Evolutionary conservation across 805 yeast genomes (phyloP), one percentile per base, ranked within the genome.

Genomic region (Pichia heedii): DNA sequence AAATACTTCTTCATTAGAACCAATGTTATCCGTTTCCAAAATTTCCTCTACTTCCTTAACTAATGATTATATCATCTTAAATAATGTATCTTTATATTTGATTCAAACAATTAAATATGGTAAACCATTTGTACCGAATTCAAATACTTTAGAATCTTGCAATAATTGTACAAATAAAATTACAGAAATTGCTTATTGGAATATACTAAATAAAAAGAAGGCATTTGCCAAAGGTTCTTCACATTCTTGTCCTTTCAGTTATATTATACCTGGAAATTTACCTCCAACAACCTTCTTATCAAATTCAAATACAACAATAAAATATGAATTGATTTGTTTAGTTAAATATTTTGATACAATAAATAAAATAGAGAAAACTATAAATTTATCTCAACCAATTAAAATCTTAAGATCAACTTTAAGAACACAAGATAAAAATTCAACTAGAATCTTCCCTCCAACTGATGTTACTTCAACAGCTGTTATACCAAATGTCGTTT

Each of bases 381-480:
- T 74, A 21, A 64, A 65, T 40, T 54, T 78, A 33, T 63, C 66
- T 3, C 65, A 84, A 46, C 94, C 96, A 0, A 60, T 93, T 9
- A 73, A 81, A 51, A 70, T 93, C 2, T 71, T 83, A 37, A 73
- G 98, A 54, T 82, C 94, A 45, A 76, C 90, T 26, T 60, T 85
- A 21, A 68, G 86, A 37, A 90, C 93, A 7, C 84, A 85, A 3
- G 96, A 89, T 58, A 72, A 88, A 53, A 86, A 84, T 56, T 85
- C 96, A 1, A 65, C 87, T 33, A 74, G 99, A 48, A 85, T 93
- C 1, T 93, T 93, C 62, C 98, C 98, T 1, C 97, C 99, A 8
- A 90, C 97, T 0, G 84, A 83, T 36, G 81, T 93, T 32, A 81
- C 87, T 3, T 94, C 96, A 7, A 77, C 83, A 22, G 93, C 95